Evolutionary conservation across 2,329 filamentous ascomycete genomes (phyloP), one percentile per base, ranked within the genome.

Genomic region (Akanthomyces dipterigenus): DNA sequence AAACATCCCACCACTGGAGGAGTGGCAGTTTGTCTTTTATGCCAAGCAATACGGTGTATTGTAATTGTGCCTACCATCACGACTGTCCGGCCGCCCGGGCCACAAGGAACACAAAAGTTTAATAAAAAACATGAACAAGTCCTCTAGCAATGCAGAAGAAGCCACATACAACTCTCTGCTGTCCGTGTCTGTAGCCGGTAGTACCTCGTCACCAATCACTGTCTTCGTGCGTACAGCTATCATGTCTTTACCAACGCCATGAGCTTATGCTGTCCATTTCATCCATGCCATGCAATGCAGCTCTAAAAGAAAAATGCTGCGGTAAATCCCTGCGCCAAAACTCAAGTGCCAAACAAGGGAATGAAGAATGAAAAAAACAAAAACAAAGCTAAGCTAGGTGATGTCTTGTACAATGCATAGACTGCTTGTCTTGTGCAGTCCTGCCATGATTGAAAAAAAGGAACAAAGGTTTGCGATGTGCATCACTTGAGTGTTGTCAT

Each of bases 261-360:
- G 55, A 57, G 49, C 38, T 55, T 48, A 60, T 60, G 58, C 58
- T 60, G 55, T 58, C 61, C 46, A 62, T 65, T 64, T 63, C 62
- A 58, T 55, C 62, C 46, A 62, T 65, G 65, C 65, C 62, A 43
- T 61, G 62, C 60, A 64, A 63, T 63, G 62, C 57, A 31, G 57
- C 24, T 26, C 54, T 63, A 61, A 60, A 54, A 43, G 46, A 42
- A 55, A 14, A 61, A 54, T 55, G 31, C 38, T 28, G 24, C 58
- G 36, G 18, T 48, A 46, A 54, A 40, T 26, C 12, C 40, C 26
- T 42, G 38, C 45, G 51, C 51, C 36, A 34, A 55, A 55, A 43
- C 14, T 18, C 42, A 46, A 45, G 18, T 46, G 36, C 40, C 6
- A 60, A 26, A 34, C 11, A 43, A 16, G 9, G 14, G 46, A 34